Base-by-base conservation (phyloP, 352 stramenopile genomes). In the Phytophthora meadii region DNA sequence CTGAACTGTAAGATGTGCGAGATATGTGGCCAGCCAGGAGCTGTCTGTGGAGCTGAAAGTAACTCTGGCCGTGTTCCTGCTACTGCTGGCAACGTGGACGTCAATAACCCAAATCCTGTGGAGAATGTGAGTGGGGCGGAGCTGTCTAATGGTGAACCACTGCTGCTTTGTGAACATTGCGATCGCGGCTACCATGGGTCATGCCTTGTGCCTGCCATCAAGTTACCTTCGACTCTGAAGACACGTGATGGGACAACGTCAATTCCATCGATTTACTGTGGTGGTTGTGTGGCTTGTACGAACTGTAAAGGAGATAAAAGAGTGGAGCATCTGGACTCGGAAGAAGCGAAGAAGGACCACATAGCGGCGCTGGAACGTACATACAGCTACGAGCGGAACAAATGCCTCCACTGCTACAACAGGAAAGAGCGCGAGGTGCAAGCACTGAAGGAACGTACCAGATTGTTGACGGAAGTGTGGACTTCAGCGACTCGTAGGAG, bases 1-100 rank as follows among this genome's bases (percentile, higher is more conserved):
- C 72, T 70, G 0, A 99, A 99, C 75, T 99, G 97, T 72, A 98
- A 98, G 54, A 89, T 99, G 62, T 99, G 96, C 64, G 94, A 99
- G 63, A 79, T 97, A 30, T 98, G 93, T 36, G 90, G 91, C 2
- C 78, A 85, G 50, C 77, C 85, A 14, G 79, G 65, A 1, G 41
- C 50, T 7, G 66, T 77, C 22, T 65, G 61, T 24, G 62, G 45
- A 17, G 41, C 44, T 25, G 50, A 54, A 3, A 52, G n/a, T 27
- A 58, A 45, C n/a, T 25, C 40, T 15, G 24, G 9, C 28, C 59
- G 62, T 39, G 40, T 59, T 39, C 36, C 57, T 59, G 57, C 27
- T 54, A 69, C 50, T 24, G 54, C 63, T 51, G 56, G 56, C 12
- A 74, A 63, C 39, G 64, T 68, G 17, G 62, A 82, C 34, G 64